A percentile compares a stretch with the other conserved stretches of the same genome.
Evolutionary conservation across 768 basidiomycete species (phyloP).

Genomic region (Phallus indusiatus): DNA sequence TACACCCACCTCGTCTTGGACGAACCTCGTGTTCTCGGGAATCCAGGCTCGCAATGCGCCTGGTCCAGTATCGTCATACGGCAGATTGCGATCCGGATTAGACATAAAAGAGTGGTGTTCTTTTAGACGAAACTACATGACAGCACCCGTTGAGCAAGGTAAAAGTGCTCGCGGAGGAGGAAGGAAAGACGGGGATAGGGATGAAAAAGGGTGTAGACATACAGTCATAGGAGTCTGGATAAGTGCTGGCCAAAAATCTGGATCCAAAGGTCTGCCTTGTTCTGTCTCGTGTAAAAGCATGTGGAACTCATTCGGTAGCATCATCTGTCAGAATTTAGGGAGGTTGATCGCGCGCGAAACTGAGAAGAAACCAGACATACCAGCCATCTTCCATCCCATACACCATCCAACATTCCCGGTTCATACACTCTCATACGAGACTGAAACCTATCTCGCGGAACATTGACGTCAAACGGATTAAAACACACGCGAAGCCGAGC

Average conservation of each 20-base stretch:
- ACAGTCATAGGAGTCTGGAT: slow-evolving; percentile 1
- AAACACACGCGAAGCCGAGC: slow-evolving; percentile 40
- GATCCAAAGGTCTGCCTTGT: slow-evolving; percentile 14
- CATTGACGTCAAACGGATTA: slow-evolving; percentile 24
- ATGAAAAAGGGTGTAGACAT: not conserved
- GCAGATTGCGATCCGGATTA: not conserved
- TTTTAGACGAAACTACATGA: not conserved
- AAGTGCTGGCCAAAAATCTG: not conserved
- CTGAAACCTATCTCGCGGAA: not conserved
- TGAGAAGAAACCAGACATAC: slow-evolving; percentile 28
- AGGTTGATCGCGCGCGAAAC: slow-evolving; percentile 1
- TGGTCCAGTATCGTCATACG: slow-evolving; percentile 2
- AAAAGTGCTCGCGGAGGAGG: too few species aligned
- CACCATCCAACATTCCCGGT: slow-evolving; percentile 43
- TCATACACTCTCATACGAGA: slow-evolving; percentile 27
- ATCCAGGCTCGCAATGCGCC: slow-evolving; percentile 6
- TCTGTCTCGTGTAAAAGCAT: slow-evolving; percentile 14
- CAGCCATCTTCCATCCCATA: slow-evolving; percentile 56
- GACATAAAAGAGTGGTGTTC: slow-evolving; percentile 1
- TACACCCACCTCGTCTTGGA: not conserved
- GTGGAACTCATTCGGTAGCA: slow-evolving; percentile 1
- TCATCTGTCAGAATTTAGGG: not conserved
- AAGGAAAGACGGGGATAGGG: not conserved
- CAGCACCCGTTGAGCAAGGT: too few species aligned
- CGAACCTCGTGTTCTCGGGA: not conserved